Base-by-base conservation (phyloP, 2,329 filamentous ascomycete species). In the Aspergillus ochraceoroseus region DNA sequence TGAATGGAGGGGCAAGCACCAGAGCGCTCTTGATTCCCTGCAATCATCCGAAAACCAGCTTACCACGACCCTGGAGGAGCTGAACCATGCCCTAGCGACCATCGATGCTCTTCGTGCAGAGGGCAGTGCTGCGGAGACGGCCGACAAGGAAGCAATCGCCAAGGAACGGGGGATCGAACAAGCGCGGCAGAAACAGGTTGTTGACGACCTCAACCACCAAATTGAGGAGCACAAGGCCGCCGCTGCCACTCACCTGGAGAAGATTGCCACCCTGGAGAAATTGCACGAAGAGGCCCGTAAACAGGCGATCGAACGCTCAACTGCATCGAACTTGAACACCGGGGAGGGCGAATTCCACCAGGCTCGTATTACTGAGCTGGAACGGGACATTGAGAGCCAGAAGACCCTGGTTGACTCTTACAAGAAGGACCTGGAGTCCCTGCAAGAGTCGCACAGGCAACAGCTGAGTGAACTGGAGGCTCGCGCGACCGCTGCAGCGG, bases 171-270 rank as follows among this genome's bases (percentile, higher is more conserved):
- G 74, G 19, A 65, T 63, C 39, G 75, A 79, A 44, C 68, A 75
- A 23, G 63, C 64, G 27, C 74, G 76, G 57, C 79, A 86, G 46
- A 69, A 82, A 43, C 71, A 76, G 23, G 67, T 82, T 32, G 68
- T 85, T 22, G 68, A 72, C 23, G 72, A 71, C 30, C 66, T 95
- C 28, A 83, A 85, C 47, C 74, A 68, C 44, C 83, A 94, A 59
- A 82, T 95, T 38, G 80, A 89, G 36, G 81, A 87, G 58, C 88
- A 94, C 67, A 89, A 85, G 66, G 69, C 75, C 3, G 77, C 85
- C 25, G 82, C 94, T 53, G 75, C 76, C 48, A 74, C 71, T 50
- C 86, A 89, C 54, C 72, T 80, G 8, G 61, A 75, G 26, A 85
- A 82, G 54, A 80, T 95, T 19, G 73, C 80, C 2, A 77, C 85